Percentiles rank a stretch among this genome's conserved stretches.
These are phyloP conservation scores for Neurospora sp. DNA, from an alignment of 2,329 filamentous ascomycete genomes.

Conservation along the genomic window DNA sequence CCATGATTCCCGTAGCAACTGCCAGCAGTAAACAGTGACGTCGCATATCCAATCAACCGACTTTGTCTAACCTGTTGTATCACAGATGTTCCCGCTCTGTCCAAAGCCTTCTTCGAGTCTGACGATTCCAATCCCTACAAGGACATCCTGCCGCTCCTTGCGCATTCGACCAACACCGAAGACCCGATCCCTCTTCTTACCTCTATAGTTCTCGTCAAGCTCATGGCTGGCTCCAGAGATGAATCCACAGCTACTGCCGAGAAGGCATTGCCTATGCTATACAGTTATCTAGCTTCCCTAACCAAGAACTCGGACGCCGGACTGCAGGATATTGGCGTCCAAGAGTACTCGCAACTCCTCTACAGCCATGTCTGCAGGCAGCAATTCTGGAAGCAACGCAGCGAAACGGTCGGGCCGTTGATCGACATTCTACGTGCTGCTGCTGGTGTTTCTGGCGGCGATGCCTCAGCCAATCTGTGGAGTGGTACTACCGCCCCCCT, in stretches of 20 bases:
- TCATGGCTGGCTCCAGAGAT: conserved; percentile 61
- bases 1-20: neutral
- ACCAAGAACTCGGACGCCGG: conserved; percentile 80
- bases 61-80: conserved; percentile 7
- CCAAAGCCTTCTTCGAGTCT: conserved; percentile 64
- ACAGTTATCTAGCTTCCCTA: conserved; percentile 75
- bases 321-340: conserved; percentile 89
- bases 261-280: conserved; percentile 65
- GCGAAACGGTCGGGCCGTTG: conserved; percentile 73
- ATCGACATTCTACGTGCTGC: conserved; percentile 74
- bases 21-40: neutral
- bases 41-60: neutral
- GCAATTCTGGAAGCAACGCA: conserved; percentile 84
- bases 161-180: conserved; percentile 61
- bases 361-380: conserved; percentile 63
- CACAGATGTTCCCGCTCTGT: conserved; percentile 68
- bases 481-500: conserved; percentile 37
- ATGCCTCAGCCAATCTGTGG: conserved; percentile 51
- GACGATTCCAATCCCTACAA: conserved; percentile 58
- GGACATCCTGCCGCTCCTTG: conserved; percentile 73
- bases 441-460: conserved; percentile 60
- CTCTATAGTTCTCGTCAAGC: conserved; percentile 71
- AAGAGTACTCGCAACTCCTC: conserved; percentile 78
- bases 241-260: conserved; percentile 56
- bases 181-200: conserved; percentile 85